These are phyloP conservation scores for Cladosporium sp. DNA, from an alignment of 2,329 filamentous ascomycete species.

Conservation along the genomic window DNA sequence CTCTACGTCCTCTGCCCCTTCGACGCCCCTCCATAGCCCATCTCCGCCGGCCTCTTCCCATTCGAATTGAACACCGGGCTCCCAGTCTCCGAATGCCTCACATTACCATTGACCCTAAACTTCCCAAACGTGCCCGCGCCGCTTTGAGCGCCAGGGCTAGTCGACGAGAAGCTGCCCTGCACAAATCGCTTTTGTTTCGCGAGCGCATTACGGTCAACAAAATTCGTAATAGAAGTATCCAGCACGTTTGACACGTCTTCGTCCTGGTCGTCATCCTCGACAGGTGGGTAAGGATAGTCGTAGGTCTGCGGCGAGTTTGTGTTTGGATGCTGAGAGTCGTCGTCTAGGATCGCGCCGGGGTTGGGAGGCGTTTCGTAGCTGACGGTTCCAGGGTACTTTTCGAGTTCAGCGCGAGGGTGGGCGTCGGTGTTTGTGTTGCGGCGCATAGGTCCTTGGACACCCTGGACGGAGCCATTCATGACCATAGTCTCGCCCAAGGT, in stretches of 20 bases:
- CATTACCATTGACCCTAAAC: constrained; percentile 9
- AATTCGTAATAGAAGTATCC: constrained; percentile 17
- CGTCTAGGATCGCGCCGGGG: constrained; percentile 29
- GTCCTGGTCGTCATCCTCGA: constrained; percentile 20
- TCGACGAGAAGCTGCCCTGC: constrained; percentile 8
- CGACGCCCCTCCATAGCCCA: neutral
- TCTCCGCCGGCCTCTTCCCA: constrained; percentile 26
- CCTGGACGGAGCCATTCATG: constrained; percentile 31
- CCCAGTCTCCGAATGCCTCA: neutral
- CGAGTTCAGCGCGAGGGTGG: neutral
- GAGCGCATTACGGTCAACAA: constrained; percentile 21
- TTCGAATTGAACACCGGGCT: constrained; percentile 24
- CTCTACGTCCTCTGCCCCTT: constrained; percentile 11
- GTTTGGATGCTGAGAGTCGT: constrained; percentile 20
- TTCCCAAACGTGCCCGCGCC: constrained; percentile 11
- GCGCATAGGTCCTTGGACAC: constrained; percentile 29
- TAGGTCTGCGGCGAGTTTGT: constrained; percentile 1
- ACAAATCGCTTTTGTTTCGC: constrained; percentile 21
- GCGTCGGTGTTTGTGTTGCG: constrained; percentile 16
- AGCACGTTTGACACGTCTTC: constrained; percentile 18
- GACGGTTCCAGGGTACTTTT: constrained; percentile 10
- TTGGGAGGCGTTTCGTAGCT: constrained; percentile 34
- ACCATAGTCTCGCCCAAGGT: constrained; percentile 25
- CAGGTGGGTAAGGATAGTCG: constrained; percentile 1
- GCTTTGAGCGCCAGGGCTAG: neutral